Evolutionary conservation across 345 rosid species (phyloP), one percentile per base, ranked within the genome.

Genomic region (Brassica napus): DNA sequence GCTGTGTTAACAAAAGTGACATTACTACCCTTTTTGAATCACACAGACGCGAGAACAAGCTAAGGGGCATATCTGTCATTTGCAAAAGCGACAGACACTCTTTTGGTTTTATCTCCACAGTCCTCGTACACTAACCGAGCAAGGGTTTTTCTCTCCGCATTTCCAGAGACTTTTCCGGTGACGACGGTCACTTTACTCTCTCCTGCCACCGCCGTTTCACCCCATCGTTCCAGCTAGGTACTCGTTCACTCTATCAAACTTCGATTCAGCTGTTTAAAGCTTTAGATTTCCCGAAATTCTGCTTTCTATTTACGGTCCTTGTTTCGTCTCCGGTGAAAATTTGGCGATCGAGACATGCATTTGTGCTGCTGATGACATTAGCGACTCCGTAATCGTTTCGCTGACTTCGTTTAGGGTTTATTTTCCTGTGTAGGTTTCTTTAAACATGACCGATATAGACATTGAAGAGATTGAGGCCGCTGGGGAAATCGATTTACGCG

Each of bases 391-490:
- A n/a, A n/a, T n/a, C n/a, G n/a, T n/a, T n/a, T n/a, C n/a, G n/a
- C n/a, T n/a, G n/a, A n/a, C n/a, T n/a, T n/a, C n/a, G n/a, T n/a
- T n/a, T n/a, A n/a, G n/a, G n/a, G n/a, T 3, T 21, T 58, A 35
- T 34, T 34, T 57, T 11, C 6, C 34, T 55, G 18, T 55, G 18
- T 18, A 4, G 28, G 9, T 37, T 23, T 67, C 18, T 5, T 11
- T 1, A 7, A 8, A 64, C 16, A 64, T 64, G 63, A 16, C 18
- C 12, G 54, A 21, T 52, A 67, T 42, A 10, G 71, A 69, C 12
- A 12, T 74, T 5, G 86, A 81, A 8, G 77, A 72, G 16, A 68
- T 80, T n/a, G 90, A 82, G 0, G 67, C 80, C 68, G 61, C 73
- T 42, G 88, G 82, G 55, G 4, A 70, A 1, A n/a, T 71, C 14